A percentile compares a stretch with the other conserved stretches of the same genome.
phyloP scores from a whole-genome alignment of 1,139 yeast species.

The Trichomonascaceae sp. region DNA sequence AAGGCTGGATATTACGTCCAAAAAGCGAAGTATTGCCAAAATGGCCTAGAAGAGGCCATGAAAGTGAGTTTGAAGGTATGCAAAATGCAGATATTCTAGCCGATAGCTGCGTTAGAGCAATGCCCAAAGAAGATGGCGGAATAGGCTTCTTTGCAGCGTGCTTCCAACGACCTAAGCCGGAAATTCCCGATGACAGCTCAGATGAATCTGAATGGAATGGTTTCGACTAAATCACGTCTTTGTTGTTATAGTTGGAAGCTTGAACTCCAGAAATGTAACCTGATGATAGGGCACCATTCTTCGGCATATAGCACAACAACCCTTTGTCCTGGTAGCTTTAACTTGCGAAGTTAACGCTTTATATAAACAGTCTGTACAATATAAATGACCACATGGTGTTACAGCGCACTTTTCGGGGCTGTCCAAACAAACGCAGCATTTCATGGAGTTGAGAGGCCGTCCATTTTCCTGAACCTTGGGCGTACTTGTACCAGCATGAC shows the following conservation, averaged over 20 bases:
- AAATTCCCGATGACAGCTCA: neutral
- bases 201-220: conserved; percentile 27
- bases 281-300: conserved; percentile 25
- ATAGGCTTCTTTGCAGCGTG: conserved; percentile 95
- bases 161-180: conserved; percentile 40
- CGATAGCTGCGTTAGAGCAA: conserved; percentile 78
- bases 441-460: conserved; percentile 14
- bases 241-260: conserved; percentile 8
- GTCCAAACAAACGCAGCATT: conserved; percentile 34
- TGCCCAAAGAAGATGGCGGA: conserved; percentile 89
- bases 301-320: conserved; percentile 34
- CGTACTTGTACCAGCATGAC: conserved; percentile 1
- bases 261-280: conserved; percentile 25
- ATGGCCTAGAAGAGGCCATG: conserved; percentile 84
- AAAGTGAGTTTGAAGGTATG: conserved; percentile 52
- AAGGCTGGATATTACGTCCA: conserved; percentile 72
- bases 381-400: conserved; percentile 35
- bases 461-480: conserved; percentile 8
- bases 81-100: conserved; percentile 52
- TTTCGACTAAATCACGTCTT: conserved; percentile 20
- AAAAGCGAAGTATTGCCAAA: conserved; percentile 61
- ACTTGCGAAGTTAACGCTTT: conserved; percentile 29
- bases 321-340: conserved; percentile 23
- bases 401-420: conserved; percentile 31
- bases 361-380: conserved; percentile 34